These are phyloP conservation scores for Rhodomyrtus psidioides DNA, from an alignment of 441 rosid genomes.

Conservation along the genomic window DNA sequence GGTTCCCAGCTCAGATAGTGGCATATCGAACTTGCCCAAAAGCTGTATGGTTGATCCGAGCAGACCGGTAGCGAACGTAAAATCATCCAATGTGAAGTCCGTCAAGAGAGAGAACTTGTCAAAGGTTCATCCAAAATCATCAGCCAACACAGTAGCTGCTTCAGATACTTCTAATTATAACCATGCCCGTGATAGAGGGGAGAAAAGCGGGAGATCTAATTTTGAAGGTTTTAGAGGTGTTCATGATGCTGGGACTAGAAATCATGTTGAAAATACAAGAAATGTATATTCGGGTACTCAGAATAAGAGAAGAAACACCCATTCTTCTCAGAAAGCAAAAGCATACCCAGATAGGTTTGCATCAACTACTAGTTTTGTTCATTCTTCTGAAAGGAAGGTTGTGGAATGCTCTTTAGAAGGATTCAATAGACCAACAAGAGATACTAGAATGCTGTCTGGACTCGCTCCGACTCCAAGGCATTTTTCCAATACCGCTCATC, in stretches of 20 bases:
- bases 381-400: constrained; percentile 27
- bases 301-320: constrained; percentile 32
- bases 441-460: constrained; percentile 30
- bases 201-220: constrained; percentile 32
- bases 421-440: constrained; percentile 27
- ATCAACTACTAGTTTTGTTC: constrained; percentile 21
- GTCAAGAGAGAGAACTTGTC: constrained; percentile 39
- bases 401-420: constrained; percentile 19
- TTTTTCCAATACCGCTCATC: constrained; percentile 19
- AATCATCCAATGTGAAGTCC: constrained; percentile 43
- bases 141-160: constrained; percentile 23
- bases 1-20: constrained; percentile 11
- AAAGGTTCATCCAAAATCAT: constrained; percentile 43
- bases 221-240: constrained; percentile 33
- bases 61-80: constrained; percentile 32
- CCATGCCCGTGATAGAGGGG: constrained; percentile 20
- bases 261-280: constrained; percentile 20
- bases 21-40: constrained; percentile 21
- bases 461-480: constrained; percentile 25
- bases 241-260: constrained; percentile 22
- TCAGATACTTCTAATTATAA: constrained; percentile 20
- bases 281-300: constrained; percentile 15
- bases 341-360: constrained; percentile 25
- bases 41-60: constrained; percentile 55
- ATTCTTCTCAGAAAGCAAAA: constrained; percentile 20